Conservation (phyloP, 495 filamentous ascomycete genomes). For the Lasiosphaeria ovina region DNA sequence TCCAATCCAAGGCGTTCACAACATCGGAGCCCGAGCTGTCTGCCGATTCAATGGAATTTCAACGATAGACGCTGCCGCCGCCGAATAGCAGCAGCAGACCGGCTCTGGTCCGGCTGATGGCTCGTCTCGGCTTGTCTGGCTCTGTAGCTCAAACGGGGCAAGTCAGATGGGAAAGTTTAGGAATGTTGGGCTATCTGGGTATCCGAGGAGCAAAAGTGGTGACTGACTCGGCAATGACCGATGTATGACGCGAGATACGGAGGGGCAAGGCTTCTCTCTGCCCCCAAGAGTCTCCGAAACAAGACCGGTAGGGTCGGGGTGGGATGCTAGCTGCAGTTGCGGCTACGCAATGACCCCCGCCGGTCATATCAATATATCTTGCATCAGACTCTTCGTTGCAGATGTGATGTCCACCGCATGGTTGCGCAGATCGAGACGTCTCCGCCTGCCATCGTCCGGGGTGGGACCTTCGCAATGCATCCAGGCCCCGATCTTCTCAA, state of each 20-base stretch:
- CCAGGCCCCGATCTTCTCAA: neutral
- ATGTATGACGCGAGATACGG: neutral
- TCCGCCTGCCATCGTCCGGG: conserved; percentile 28
- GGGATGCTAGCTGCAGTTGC: conserved; percentile 2
- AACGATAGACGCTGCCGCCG: neutral
- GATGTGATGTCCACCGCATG: conserved; percentile 15
- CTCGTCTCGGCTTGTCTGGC: conserved; percentile 4
- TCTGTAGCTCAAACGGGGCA: neutral
- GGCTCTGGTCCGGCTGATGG: conserved; percentile 9
- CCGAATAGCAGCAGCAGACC: neutral
- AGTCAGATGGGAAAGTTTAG: neutral
- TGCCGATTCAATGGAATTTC: neutral
- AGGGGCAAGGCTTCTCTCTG: neutral
- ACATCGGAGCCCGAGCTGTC: neutral
- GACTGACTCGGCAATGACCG: neutral
- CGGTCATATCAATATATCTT: conserved; percentile 21
- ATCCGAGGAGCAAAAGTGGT: neutral
- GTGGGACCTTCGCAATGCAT: conserved; percentile 20
- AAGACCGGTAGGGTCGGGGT: conserved; percentile 2
- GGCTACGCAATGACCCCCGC: neutral
- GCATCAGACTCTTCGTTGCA: conserved; percentile 16
- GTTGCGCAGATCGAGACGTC: conserved; percentile 29
- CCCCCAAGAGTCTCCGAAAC: neutral
- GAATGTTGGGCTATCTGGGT: neutral
- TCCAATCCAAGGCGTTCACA: conserved; percentile 6